Evolutionary conservation across 2,329 filamentous ascomycete species (phyloP).

Genomic region (Lecanosticta acicola): DNA sequence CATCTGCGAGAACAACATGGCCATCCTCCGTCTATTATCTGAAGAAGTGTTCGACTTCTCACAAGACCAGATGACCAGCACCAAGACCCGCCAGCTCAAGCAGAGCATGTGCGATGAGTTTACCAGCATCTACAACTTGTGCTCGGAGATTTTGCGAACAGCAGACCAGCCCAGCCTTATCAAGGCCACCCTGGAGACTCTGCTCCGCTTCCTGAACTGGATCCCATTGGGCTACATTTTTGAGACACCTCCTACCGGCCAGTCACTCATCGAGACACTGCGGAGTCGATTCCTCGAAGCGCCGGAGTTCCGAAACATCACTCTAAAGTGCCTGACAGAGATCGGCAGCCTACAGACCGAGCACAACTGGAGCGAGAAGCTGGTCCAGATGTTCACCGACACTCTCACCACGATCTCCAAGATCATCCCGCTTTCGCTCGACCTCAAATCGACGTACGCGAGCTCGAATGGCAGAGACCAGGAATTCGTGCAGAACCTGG

Average conservation of each 20-base stretch:
- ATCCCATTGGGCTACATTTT: conserved; percentile 98
- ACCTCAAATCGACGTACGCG: conserved; percentile 85
- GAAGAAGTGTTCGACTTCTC: conserved; percentile 99
- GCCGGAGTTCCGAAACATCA: conserved; percentile 94
- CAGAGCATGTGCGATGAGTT: conserved; percentile 99
- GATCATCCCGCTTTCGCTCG: conserved; percentile 84
- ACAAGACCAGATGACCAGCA: conserved; percentile 97
- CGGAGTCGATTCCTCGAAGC: conserved; percentile 87
- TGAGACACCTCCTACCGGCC: conserved; percentile 65
- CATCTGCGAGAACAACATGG: conserved; percentile 99
- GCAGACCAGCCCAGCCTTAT: conserved; percentile 83
- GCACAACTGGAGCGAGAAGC: conserved; percentile 83
- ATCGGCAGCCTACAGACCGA: conserved; percentile 91
- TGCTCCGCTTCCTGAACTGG: conserved; percentile 97
- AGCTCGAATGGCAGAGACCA: conserved; percentile 89
- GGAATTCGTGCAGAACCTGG: conserved; percentile 95
- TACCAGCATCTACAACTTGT: conserved; percentile 95
- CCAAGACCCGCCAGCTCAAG: conserved; percentile 93
- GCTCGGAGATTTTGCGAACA: conserved; percentile 87
- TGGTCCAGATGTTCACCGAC: conserved; percentile 98
- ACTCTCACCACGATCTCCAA: conserved; percentile 86
- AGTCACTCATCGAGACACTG: conserved; percentile 79
- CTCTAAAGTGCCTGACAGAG: conserved; percentile 92
- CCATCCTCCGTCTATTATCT: conserved; percentile 86
- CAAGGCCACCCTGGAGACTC: conserved; percentile 92